Base-by-base conservation (phyloP, 2,329 filamentous ascomycete genomes). In the Epichloe festucae region DNA sequence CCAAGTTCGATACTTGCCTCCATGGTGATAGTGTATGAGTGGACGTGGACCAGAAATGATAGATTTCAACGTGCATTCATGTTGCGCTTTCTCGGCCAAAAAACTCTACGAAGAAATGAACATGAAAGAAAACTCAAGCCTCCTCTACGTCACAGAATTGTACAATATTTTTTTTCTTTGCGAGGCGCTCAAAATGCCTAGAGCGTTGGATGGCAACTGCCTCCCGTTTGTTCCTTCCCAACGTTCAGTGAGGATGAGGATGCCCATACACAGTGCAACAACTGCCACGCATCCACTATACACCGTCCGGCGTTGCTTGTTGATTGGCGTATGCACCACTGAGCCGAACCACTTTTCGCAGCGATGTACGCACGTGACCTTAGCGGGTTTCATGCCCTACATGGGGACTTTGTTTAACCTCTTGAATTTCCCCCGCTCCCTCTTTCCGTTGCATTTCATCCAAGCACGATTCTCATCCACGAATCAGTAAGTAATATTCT, bases 381-480 rank as follows among this genome's bases (percentile, higher is more conserved):
- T 48, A 54, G 57, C 61, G 66, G 66, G 66, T 58, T 68, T 60
- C 59, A 56, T 67, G 64, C 66, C 66, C 66, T 68, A 68, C 60
- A 51, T 57, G 46, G 53, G 56, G 23, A 47, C 54, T 55, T 63
- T 61, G 59, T 61, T 63, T 63, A 65, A 62, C 52, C 55, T 60
- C 55, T 44, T 23, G 50, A 57, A 59, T 56, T 62, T 57, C 58
- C 60, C 62, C 64, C 63, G 60, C 61, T 53, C 53, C 53, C 44
- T 50, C 52, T 45, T 48, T 45, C 34, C 44, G 56, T 64, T 69
- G 62, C 66, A 67, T 65, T 63, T 69, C 62, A 70, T 69, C 67
- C 67, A 64, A 67, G 63, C 66, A 67, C 64, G 65, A 70, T 66
- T 71, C 69, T 73, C 70, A 72, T 71, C 68, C 59, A 63, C 62